Evolutionary conservation across 305 asterid species (phyloP).

Genomic region (Rubia balearica): DNA sequence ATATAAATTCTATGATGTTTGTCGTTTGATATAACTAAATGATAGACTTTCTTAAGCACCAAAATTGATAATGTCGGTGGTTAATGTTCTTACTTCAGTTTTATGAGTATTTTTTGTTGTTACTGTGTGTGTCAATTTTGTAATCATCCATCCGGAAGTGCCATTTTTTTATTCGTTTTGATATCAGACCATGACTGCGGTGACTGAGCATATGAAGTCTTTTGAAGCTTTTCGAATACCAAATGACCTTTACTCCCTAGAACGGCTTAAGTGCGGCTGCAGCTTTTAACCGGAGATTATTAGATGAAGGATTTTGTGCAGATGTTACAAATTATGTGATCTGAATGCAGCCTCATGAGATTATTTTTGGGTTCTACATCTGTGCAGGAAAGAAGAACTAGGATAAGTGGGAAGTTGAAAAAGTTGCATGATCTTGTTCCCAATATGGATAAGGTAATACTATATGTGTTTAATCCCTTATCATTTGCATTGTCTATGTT

Average conservation of each 20-base stretch:
- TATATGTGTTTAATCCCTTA: background rate
- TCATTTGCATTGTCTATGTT: no score
- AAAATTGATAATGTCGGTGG: background rate
- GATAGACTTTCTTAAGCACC: background rate
- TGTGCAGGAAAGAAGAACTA: slow-evolving; percentile 74
- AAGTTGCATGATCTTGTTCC: slow-evolving; percentile 95
- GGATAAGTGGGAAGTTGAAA: slow-evolving; percentile 79
- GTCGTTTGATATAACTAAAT: background rate
- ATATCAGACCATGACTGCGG: background rate
- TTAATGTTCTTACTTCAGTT: background rate
- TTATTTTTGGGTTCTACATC: background rate
- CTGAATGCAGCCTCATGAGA: background rate
- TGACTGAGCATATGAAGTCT: background rate
- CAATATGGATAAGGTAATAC: slow-evolving; percentile 84
- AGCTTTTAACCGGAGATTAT: background rate
- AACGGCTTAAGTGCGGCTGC: background rate
- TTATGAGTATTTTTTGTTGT: background rate
- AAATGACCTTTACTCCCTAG: background rate
- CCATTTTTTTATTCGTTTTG: background rate
- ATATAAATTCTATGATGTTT: background rate
- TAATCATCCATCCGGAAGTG: background rate
- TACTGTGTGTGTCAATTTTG: background rate
- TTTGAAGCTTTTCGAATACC: background rate
- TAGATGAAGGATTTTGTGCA: background rate
- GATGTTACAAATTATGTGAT: background rate